A percentile compares a stretch with the other conserved stretches of the same genome.
Conservation (phyloP, 2,329 filamentous ascomycete genomes). For the Cladosporium colombiae region DNA sequence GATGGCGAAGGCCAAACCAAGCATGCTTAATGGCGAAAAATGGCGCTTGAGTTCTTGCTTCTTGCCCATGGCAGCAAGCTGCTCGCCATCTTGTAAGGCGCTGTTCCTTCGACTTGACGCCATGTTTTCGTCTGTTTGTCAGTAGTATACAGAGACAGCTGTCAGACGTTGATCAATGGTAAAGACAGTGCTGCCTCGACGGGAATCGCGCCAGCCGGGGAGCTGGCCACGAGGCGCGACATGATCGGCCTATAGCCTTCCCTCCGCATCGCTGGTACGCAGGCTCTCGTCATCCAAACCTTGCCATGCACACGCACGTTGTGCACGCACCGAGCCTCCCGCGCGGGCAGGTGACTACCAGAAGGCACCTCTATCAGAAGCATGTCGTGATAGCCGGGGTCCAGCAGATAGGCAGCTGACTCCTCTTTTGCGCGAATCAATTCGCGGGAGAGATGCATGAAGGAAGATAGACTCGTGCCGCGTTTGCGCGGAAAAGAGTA, state of each 20-base stretch:
- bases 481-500: slow-evolving; percentile 16
- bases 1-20: slow-evolving; percentile 64
- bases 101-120: slow-evolving; percentile 4
- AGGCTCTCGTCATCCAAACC: slow-evolving; percentile 15
- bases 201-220: background rate
- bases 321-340: slow-evolving; percentile 11
- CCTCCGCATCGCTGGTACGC: background rate
- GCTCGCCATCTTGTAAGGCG: slow-evolving; percentile 46
- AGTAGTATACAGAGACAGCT: slow-evolving; percentile 5
- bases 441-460: slow-evolving; percentile 12
- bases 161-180: slow-evolving; percentile 5
- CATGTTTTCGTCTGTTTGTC: slow-evolving; percentile 12
- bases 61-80: slow-evolving; percentile 58
- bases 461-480: slow-evolving; percentile 8
- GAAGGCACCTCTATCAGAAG: background rate
- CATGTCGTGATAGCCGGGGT: slow-evolving; percentile 1
- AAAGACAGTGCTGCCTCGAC: background rate
- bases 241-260: slow-evolving; percentile 9
- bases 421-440: background rate
- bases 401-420: background rate
- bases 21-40: slow-evolving; percentile 61
- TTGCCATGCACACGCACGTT: slow-evolving; percentile 3
- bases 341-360: slow-evolving; percentile 9
- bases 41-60: slow-evolving; percentile 60
- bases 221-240: slow-evolving; percentile 13